These are phyloP conservation scores for Sphagnum magellanicum DNA, from an alignment of 228 moss, liverwort and hornwort genomes.

Conservation along the genomic window DNA sequence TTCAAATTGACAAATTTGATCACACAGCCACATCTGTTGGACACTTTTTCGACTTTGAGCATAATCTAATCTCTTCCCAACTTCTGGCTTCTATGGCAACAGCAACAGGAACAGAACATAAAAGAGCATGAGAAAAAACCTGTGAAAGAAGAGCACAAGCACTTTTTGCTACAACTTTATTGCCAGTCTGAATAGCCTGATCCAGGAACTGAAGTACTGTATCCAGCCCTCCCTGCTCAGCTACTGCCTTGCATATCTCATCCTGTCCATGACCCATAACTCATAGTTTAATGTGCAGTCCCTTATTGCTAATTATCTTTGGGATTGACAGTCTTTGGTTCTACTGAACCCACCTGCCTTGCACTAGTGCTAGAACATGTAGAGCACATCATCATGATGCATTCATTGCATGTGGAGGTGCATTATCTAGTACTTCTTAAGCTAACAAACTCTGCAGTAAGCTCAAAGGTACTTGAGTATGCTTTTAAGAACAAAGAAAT, in stretches of 20 bases:
- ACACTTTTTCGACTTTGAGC: background rate
- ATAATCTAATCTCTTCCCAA: background rate
- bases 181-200: slow-evolving; percentile 43
- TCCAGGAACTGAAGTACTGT: slow-evolving; percentile 60
- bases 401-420: background rate
- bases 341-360: background rate
- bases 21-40: background rate
- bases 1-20: background rate
- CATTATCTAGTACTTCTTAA: background rate
- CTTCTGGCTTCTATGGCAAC: no score
- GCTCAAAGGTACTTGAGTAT: background rate
- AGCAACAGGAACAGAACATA: no score
- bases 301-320: background rate
- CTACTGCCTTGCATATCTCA: slow-evolving; percentile 78
- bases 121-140: slow-evolving; percentile 17
- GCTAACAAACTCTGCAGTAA: no score
- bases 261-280: slow-evolving; percentile 37
- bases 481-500: background rate
- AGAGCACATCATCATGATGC: background rate
- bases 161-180: slow-evolving; percentile 58
- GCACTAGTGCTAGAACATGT: background rate
- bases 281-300: background rate
- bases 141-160: slow-evolving; percentile 66
- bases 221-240: slow-evolving; percentile 72
- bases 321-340: background rate